Conservation (phyloP, 2,329 filamentous ascomycete genomes). For the Neonectria neomacrospora region DNA sequence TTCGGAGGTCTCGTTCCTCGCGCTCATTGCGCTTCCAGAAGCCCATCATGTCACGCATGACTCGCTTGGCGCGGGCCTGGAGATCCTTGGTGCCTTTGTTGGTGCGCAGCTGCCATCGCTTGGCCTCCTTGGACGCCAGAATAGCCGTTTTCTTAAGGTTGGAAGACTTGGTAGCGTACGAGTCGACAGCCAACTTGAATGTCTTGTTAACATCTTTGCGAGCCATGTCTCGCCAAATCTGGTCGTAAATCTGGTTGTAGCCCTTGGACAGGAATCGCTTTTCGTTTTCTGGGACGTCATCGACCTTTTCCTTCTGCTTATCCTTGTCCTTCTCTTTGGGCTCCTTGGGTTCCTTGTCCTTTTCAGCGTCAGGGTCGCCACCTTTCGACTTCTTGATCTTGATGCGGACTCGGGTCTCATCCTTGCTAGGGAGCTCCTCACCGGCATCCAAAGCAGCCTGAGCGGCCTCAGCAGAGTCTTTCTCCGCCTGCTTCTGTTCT, state of each 20-base stretch:
- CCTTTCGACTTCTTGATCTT: constrained; percentile 67
- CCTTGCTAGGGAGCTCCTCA: constrained; percentile 72
- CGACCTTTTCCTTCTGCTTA: constrained; percentile 64
- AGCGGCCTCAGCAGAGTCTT: constrained; percentile 84
- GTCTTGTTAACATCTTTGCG: constrained; percentile 95
- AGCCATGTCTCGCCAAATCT: constrained; percentile 95
- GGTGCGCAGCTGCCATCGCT: constrained; percentile 95
- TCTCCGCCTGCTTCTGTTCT: constrained; percentile 83
- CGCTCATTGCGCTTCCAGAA: constrained; percentile 99
- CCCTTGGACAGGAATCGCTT: constrained; percentile 86
- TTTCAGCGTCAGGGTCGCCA: constrained; percentile 56
- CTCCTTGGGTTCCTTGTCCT: constrained; percentile 57
- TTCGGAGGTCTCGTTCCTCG: constrained; percentile 93
- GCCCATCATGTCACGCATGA: constrained; percentile 99
- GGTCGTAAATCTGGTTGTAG: constrained; percentile 96
- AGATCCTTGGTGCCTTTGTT: constrained; percentile 99
- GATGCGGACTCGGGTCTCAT: constrained; percentile 70
- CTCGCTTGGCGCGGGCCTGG: constrained; percentile 94
- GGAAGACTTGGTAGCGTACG: constrained; percentile 87
- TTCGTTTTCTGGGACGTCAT: constrained; percentile 65
- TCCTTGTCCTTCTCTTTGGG: constrained; percentile 64
- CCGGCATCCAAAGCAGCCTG: constrained; percentile 86
- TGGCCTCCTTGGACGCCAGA: constrained; percentile 94
- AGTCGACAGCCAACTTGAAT: constrained; percentile 86
- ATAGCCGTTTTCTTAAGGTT: constrained; percentile 98